These are phyloP conservation scores for Immersiella caudata DNA, from an alignment of 495 filamentous ascomycete genomes.

Conservation along the genomic window DNA sequence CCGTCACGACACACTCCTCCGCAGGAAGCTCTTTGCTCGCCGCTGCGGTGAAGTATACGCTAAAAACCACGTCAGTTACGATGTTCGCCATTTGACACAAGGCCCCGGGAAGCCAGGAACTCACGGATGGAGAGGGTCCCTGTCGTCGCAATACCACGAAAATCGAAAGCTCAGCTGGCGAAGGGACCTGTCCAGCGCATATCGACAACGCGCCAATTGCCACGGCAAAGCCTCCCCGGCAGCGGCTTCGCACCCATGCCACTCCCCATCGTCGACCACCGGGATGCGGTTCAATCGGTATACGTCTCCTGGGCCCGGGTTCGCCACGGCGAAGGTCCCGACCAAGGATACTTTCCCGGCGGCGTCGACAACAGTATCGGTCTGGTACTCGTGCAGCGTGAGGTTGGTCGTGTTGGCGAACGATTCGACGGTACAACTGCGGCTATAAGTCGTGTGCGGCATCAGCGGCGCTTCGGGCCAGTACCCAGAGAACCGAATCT, in stretches of 20 bases:
- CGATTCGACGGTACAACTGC: slow-evolving; percentile 50
- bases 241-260: slow-evolving; percentile 23
- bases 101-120: no score
- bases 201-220: slow-evolving; percentile 28
- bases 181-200: slow-evolving; percentile 19
- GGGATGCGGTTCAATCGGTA: slow-evolving; percentile 18
- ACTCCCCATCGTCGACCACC: slow-evolving; percentile 23
- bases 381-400: slow-evolving; percentile 25
- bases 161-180: slow-evolving; percentile 24
- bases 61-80: background rate
- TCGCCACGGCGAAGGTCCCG: slow-evolving; percentile 25
- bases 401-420: slow-evolving; percentile 29
- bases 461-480: slow-evolving; percentile 35
- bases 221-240: slow-evolving; percentile 18
- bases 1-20: background rate
- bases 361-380: slow-evolving; percentile 13
- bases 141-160: slow-evolving; percentile 35
- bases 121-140: slow-evolving; percentile 33
- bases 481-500: slow-evolving; percentile 27
- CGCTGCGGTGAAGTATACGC: background rate
- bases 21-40: background rate
- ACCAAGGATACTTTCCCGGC: background rate
- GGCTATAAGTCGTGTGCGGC: slow-evolving; percentile 57
- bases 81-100: no score
- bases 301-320: slow-evolving; percentile 26